A percentile compares a stretch with the other conserved stretches of the same genome.
Evolutionary conservation across 1,284 basidiomycete species (phyloP).

Genomic region (Hortiboletus rubellus): DNA sequence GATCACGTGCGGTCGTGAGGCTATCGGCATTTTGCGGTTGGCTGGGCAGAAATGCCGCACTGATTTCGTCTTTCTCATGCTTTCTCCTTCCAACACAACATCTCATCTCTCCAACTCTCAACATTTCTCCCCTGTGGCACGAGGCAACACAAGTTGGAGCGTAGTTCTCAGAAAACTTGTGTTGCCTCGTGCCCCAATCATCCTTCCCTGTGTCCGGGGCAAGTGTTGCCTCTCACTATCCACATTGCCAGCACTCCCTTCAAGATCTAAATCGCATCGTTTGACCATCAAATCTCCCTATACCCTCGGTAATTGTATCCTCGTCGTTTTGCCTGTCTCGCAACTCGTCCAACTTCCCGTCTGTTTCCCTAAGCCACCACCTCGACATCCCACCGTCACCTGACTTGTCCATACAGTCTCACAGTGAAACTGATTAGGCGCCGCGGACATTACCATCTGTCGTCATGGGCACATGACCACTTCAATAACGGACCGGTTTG

Average conservation of each 20-base stretch:
- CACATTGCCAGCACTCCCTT: neutral
- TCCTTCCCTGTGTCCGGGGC: neutral
- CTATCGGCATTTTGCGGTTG: slow-evolving; percentile 27
- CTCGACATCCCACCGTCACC: slow-evolving; percentile 9
- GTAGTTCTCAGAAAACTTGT: slow-evolving; percentile 50
- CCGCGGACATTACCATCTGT: neutral
- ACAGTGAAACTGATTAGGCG: neutral
- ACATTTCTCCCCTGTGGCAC: slow-evolving; percentile 5
- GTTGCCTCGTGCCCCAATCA: slow-evolving; percentile 15
- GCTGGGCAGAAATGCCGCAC: slow-evolving; percentile 35
- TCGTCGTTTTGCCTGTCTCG: neutral
- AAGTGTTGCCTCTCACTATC: neutral
- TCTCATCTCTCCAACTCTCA: neutral
- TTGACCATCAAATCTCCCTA: neutral
- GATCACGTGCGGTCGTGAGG: slow-evolving; percentile 17
- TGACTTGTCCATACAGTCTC: neutral
- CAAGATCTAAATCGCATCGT: neutral
- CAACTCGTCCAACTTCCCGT: neutral
- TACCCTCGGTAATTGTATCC: neutral
- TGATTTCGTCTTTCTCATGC: neutral
- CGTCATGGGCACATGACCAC: neutral
- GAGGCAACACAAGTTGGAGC: slow-evolving; percentile 43
- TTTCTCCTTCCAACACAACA: neutral
- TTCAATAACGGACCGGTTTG: neutral
- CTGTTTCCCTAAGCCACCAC: neutral